phyloP scores from a whole-genome alignment of 2,329 filamentous ascomycete species.

The Cytospora paraplurivora region DNA sequence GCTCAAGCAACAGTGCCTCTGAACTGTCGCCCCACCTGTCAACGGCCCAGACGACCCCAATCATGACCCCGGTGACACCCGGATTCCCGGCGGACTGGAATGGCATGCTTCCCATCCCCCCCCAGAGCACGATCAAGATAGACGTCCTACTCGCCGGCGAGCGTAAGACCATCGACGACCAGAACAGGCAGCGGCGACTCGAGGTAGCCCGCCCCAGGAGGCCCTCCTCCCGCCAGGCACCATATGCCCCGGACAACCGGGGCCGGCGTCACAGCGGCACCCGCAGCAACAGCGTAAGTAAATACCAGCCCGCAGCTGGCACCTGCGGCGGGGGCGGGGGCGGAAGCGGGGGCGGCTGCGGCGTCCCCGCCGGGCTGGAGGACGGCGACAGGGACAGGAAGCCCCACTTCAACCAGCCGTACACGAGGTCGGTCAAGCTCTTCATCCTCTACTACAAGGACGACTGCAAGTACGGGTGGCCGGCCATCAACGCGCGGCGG shows the following conservation, averaged over 20 bases:
- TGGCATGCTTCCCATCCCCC: background rate
- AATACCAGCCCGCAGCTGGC: background rate
- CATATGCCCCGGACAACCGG: slow-evolving; percentile 3
- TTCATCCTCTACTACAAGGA: slow-evolving; percentile 29
- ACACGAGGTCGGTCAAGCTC: slow-evolving; percentile 24
- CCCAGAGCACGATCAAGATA: slow-evolving; percentile 2
- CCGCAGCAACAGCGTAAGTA: background rate
- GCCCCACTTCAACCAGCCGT: slow-evolving; percentile 29
- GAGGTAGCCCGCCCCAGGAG: slow-evolving; percentile 15
- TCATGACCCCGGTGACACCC: slow-evolving; percentile 4
- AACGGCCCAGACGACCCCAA: slow-evolving; percentile 17
- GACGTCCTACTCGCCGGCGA: background rate
- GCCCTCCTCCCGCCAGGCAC: slow-evolving; percentile 5
- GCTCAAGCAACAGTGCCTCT: slow-evolving; percentile 13
- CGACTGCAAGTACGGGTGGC: slow-evolving; percentile 27
- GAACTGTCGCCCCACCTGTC: slow-evolving; percentile 18
- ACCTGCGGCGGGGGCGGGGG: background rate
- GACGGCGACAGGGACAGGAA: slow-evolving; percentile 4
- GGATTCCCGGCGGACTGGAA: slow-evolving; percentile 11
- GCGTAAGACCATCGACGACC: background rate
- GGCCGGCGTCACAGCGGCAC: background rate
- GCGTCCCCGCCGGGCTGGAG: background rate
- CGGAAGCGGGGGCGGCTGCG: background rate
- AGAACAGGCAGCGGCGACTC: background rate
- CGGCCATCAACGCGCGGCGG: slow-evolving; percentile 22